phyloP scores from a whole-genome alignment of 371 early-diverging fungal genomes.

The Lichtheimia ornata region DNA sequence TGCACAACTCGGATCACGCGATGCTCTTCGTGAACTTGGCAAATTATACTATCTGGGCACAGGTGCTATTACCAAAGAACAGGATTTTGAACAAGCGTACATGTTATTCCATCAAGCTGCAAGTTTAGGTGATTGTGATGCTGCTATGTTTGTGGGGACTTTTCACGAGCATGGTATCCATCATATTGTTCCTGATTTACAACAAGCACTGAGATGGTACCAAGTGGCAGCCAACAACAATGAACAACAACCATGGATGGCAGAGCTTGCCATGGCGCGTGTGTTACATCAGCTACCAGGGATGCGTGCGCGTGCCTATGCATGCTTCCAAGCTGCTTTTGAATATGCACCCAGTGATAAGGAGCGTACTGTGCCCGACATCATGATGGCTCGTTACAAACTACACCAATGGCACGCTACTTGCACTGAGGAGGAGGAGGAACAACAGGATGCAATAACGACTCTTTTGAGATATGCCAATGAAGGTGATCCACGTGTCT shows the following conservation, averaged over 20 bases:
- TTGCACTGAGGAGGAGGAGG: conserved; percentile 19
- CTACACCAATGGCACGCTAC: conserved; percentile 33
- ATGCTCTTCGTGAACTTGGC: conserved; percentile 41
- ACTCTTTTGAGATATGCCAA: conserved; percentile 22
- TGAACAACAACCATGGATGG: conserved; percentile 10
- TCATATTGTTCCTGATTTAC: conserved; percentile 20
- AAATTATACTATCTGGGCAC: conserved; percentile 31
- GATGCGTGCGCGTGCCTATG: conserved; percentile 14
- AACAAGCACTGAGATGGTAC: conserved; percentile 33
- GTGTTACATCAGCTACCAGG: conserved; percentile 12
- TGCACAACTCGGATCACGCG: conserved; percentile 23
- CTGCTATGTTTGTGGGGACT: conserved; percentile 35
- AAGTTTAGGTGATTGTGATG: conserved; percentile 29
- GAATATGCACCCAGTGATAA: conserved; percentile 8
- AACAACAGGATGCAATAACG: conserved; percentile 18
- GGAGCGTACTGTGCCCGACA: conserved; percentile 2
- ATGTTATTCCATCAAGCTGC: conserved; percentile 42
- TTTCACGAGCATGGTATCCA: conserved; percentile 46
- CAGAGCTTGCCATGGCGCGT: conserved; percentile 22
- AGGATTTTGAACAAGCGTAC: conserved; percentile 39
- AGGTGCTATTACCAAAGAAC: conserved; percentile 14
- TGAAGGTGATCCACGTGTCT: conserved; percentile 17
- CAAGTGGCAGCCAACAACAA: conserved; percentile 30
- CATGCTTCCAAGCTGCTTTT: conserved; percentile 11
- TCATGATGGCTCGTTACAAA: conserved; percentile 40